A percentile compares a stretch with the other conserved stretches of the same genome.
phyloP scores from a whole-genome alignment of 306 rosid genomes.

The Purshia tridentata region DNA sequence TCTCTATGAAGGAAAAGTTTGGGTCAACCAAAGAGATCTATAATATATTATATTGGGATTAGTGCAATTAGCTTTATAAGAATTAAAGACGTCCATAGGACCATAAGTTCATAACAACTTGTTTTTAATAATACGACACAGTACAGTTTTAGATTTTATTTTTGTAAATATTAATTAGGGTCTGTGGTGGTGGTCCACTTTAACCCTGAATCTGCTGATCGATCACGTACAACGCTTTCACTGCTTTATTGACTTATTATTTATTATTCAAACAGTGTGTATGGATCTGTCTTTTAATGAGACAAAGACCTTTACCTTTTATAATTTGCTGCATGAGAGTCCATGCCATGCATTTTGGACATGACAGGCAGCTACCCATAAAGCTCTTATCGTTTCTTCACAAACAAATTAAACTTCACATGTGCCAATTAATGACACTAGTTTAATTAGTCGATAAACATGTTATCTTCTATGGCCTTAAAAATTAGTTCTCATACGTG shows the following conservation, averaged over 20 bases:
- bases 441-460: background rate
- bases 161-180: too few relatives aligned
- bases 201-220: background rate
- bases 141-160: too few relatives aligned
- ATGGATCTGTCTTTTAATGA: background rate
- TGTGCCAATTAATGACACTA: background rate
- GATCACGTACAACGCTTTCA: constrained; percentile 12
- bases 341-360: constrained; percentile 10
- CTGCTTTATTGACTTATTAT: background rate
- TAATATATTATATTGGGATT: background rate
- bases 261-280: background rate
- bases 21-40: background rate
- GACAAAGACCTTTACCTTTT: background rate
- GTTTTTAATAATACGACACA: background rate
- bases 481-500: too few relatives aligned
- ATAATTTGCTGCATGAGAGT: constrained; percentile 12
- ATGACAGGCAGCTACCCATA: background rate
- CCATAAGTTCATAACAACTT: too few relatives aligned
- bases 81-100: constrained; percentile 6
- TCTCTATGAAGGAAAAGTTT: background rate
- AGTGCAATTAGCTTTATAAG: background rate
- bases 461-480: too few relatives aligned
- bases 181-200: background rate
- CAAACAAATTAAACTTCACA: background rate
- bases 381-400: background rate